Evolutionary conservation across 352 stramenopile genomes (phyloP).

Genomic region (Saprolegnia parasitica): DNA sequence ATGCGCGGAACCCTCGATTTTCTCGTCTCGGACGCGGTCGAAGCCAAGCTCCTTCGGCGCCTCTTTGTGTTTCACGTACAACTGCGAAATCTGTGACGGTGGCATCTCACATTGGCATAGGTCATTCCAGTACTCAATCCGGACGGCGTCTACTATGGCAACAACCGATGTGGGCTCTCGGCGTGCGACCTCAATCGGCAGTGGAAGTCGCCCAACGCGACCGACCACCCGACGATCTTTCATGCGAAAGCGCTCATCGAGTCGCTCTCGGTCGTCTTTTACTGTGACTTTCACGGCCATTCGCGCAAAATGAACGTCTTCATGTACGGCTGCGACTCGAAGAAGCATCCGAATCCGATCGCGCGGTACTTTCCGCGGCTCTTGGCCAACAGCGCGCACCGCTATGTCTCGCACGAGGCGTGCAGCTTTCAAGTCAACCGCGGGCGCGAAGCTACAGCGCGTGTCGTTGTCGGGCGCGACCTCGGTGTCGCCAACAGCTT

Average conservation of each 20-base stretch:
- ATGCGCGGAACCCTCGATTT: conserved; percentile 92
- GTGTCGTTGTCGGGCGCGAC: conserved; percentile 78
- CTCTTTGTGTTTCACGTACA: conserved; percentile 83
- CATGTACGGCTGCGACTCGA: conserved; percentile 92
- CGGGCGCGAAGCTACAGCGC: conserved; percentile 72
- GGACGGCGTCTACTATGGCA: conserved; percentile 90
- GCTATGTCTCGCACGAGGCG: conserved; percentile 57
- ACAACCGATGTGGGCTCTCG: conserved; percentile 85
- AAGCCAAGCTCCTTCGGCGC: conserved; percentile 63
- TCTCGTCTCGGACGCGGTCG: conserved; percentile 53
- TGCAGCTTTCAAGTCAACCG: conserved; percentile 81
- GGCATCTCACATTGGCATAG: not conserved
- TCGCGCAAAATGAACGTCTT: conserved; percentile 93
- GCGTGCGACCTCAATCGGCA: conserved; percentile 85
- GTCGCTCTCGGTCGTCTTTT: conserved; percentile 69
- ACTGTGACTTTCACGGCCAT: conserved; percentile 90
- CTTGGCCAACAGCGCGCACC: conserved; percentile 53
- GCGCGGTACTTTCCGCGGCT: conserved; percentile 69
- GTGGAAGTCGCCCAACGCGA: conserved; percentile 68
- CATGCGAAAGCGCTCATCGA: conserved; percentile 79
- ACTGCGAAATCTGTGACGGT: not conserved
- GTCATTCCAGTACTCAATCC: conserved; percentile 93
- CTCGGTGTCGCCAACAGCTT: conserved; percentile 73
- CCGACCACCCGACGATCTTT: conserved; percentile 85
- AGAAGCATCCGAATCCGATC: conserved; percentile 68